These are phyloP conservation scores for Dactylonectria estremocensis DNA, from an alignment of 2,329 filamentous ascomycete genomes.

Conservation along the genomic window DNA sequence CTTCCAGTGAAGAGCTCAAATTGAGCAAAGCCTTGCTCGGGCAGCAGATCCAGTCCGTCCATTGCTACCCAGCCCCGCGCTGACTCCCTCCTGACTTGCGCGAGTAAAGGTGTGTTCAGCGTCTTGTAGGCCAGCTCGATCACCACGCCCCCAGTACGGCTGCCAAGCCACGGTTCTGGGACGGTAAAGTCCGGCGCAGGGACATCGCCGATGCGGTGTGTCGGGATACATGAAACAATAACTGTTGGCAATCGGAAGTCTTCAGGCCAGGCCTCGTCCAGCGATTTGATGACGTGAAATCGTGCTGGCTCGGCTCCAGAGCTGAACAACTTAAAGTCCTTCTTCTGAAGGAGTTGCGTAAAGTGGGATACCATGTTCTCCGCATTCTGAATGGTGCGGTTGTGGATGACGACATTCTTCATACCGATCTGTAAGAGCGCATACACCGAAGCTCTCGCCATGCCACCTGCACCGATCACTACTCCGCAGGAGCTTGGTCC, in stretches of 20 bases:
- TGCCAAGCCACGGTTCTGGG: constrained; percentile 78
- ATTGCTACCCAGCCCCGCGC: constrained; percentile 80
- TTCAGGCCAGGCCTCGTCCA: constrained; percentile 75
- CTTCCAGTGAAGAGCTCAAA: constrained; percentile 85
- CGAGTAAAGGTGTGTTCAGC: constrained; percentile 78
- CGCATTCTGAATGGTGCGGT: constrained; percentile 78
- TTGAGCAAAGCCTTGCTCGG: constrained; percentile 85
- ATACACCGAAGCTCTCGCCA: constrained; percentile 85
- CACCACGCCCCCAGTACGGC: constrained; percentile 81
- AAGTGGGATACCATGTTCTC: constrained; percentile 79
- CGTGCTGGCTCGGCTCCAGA: constrained; percentile 60
- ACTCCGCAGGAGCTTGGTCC: constrained; percentile 69
- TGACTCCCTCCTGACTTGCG: constrained; percentile 74
- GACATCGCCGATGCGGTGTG: constrained; percentile 74
- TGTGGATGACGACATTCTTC: constrained; percentile 81
- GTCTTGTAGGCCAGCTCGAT: constrained; percentile 84
- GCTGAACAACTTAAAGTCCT: constrained; percentile 61
- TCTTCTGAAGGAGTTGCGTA: constrained; percentile 66
- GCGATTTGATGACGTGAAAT: constrained; percentile 72
- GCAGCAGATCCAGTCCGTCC: constrained; percentile 82
- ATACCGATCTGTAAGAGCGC: constrained; percentile 85
- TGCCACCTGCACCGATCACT: constrained; percentile 78
- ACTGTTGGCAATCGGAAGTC: constrained; percentile 78
- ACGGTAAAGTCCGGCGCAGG: constrained; percentile 80
- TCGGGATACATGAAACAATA: constrained; percentile 83